Evolutionary conservation across 164 flowering plant genomes (phyloP), one percentile per base, ranked within the genome.

Genomic region (Piper betle): DNA sequence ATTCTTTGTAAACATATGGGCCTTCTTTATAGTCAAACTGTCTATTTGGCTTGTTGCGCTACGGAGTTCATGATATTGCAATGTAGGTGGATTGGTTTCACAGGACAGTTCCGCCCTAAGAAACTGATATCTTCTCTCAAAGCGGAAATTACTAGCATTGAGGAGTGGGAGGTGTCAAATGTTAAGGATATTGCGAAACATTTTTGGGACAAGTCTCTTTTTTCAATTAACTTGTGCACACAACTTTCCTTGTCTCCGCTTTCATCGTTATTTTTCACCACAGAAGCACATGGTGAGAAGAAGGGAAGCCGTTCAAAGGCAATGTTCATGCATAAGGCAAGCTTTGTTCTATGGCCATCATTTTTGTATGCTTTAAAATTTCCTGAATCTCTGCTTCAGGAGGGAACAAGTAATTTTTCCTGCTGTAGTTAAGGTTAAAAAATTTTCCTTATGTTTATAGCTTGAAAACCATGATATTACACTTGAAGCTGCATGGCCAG

Each of bases 401-500:
- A 52, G 54, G 54, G 18, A 52, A 4, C 54, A 15, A 15, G 8
- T 6, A 4, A 7, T 52, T 52, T 52, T 13, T 52, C 18, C 20
- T 12, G 6, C 11, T 20, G 13, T 20, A 46, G 50, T 2, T 10
- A 46, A 15, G 15, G 12, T 46, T 9, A 6, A 15, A 46, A 3
- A 12, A 46, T 12, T 46, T 46, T 46, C 15, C 11, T 10, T 5
- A 42, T 59, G 41, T 59, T 19, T 78, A 65, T 90, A 91, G 97
- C 84, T 88, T 66, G 83, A 83, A 62, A 4, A 71, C 38, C 97
- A 91, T 75, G 91, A 88, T 77, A 58, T 91, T 63, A 81, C 85
- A 7, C 48, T 91, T 40, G 90, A 91, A 72, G 97, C 97, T 25
- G 92, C 87, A 48, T 85, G 90, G 90, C 96, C 97, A 58, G 88